Evolutionary conservation across 768 basidiomycete species (phyloP), one percentile per base, ranked within the genome.

Genomic region (Mycena metata): DNA sequence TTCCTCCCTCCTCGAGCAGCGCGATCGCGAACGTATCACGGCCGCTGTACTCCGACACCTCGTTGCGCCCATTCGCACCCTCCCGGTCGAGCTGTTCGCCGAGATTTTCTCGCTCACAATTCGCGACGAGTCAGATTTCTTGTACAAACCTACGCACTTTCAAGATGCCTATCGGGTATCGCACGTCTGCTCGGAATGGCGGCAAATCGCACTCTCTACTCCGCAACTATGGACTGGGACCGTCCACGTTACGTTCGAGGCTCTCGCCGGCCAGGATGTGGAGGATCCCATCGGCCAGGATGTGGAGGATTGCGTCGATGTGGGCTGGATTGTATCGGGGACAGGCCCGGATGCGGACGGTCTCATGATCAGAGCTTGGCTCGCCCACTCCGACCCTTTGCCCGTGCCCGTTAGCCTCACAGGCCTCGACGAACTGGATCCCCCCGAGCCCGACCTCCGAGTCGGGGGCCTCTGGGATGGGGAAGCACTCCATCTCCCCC

Each of bases 301-400:
- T n/a, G n/a, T n/a, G n/a, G n/a, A n/a, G n/a, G n/a, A n/a, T n/a
- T n/a, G n/a, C n/a, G n/a, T n/a, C n/a, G n/a, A n/a, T n/a, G n/a
- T n/a, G n/a, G n/a, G n/a, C n/a, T n/a, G n/a, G n/a, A n/a, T n/a
- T n/a, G 11, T 4, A 3, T 6, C 5, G 41, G 30, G 24, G 15
- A 19, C 10, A 35, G n/a, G n/a, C n/a, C n/a, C n/a, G n/a, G 19
- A 57, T 30, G 42, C 5, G 17, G 42, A 57, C 10, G 41, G 56
- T 45, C 19, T 57, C n/a, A n/a, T n/a, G n/a, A n/a, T 57, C 39
- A 23, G 17, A 39, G 16, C 56, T 15, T 57, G 56, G 56, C 42
- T 57, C 16, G 42, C 42, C 11, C 56, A 42, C 42, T 57, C 56
- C 16, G 24, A 21, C 17, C 56, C 39, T 5, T 36, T 55, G 1